A percentile compares a stretch with the other conserved stretches of the same genome.
These are phyloP conservation scores for Exophiala sp. DNA, from an alignment of 2,329 filamentous ascomycete genomes.

Conservation along the genomic window DNA sequence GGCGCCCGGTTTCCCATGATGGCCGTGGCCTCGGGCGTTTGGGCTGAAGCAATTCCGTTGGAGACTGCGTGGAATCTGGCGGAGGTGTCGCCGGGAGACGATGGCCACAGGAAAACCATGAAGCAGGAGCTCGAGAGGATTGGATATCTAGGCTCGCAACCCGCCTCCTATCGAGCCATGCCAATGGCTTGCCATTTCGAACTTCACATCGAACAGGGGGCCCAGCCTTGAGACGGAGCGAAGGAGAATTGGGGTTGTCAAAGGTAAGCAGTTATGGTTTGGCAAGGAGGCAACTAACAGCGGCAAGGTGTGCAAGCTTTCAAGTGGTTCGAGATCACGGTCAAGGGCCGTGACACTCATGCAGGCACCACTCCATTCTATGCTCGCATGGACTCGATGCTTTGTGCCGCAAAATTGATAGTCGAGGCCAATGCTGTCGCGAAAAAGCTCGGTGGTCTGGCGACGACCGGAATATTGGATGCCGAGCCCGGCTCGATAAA, in stretches of 20 bases:
- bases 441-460: constrained; percentile 56
- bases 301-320: constrained; percentile 60
- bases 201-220: constrained; percentile 79
- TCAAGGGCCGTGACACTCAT: constrained; percentile 63
- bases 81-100: constrained; percentile 50
- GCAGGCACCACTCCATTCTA: constrained; percentile 68
- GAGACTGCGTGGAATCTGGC: constrained; percentile 56
- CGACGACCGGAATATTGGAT: constrained; percentile 64
- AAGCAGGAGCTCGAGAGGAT: constrained; percentile 65
- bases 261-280: constrained; percentile 35
- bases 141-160: constrained; percentile 58
- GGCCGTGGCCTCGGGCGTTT: constrained; percentile 70
- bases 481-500: constrained; percentile 65
- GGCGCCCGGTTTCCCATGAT: constrained; percentile 71
- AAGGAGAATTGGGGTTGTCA: constrained; percentile 64
- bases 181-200: constrained; percentile 76
- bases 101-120: constrained; percentile 45
- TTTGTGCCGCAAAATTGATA: constrained; percentile 64
- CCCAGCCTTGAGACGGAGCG: constrained; percentile 64
- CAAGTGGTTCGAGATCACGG: constrained; percentile 64
- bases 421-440: constrained; percentile 61
- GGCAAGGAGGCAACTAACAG: not conserved
- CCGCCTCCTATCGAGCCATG: constrained; percentile 52
- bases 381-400: constrained; percentile 62
- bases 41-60: constrained; percentile 62